These are phyloP conservation scores for Poronia punctata DNA, from an alignment of 495 filamentous ascomycete genomes.

Conservation along the genomic window DNA sequence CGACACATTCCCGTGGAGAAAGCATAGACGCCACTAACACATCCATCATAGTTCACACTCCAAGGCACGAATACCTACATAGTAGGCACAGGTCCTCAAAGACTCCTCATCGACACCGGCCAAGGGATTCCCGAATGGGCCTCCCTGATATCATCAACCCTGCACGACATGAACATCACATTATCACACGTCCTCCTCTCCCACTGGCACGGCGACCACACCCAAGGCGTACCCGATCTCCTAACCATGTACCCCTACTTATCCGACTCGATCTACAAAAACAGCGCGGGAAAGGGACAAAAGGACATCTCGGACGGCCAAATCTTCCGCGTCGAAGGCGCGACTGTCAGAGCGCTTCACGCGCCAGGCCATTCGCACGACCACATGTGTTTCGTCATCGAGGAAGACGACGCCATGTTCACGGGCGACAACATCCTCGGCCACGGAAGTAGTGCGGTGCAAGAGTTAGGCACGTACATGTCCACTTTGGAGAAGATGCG, in stretches of 20 bases:
- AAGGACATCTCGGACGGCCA: constrained; percentile 57
- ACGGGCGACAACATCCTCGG: constrained; percentile 84
- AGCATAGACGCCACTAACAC: background rate
- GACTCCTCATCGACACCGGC: constrained; percentile 66
- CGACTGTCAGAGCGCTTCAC: constrained; percentile 60
- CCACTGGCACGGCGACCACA: constrained; percentile 79
- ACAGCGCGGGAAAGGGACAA: constrained; percentile 39
- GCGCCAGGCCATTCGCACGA: constrained; percentile 74
- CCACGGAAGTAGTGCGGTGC: constrained; percentile 77
- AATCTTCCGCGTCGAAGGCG: constrained; percentile 60
- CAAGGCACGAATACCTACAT: constrained; percentile 68
- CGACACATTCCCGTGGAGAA: background rate
- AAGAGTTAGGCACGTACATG: constrained; percentile 63
- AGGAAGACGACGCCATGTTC: constrained; percentile 75
- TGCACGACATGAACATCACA: constrained; percentile 51
- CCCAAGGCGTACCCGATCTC: constrained; percentile 60
- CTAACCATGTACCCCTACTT: constrained; percentile 43
- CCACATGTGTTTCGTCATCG: constrained; percentile 64
- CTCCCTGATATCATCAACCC: constrained; percentile 43
- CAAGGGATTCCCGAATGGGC: constrained; percentile 52
- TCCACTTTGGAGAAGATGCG: constrained; percentile 57
- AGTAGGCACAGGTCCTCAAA: constrained; percentile 51
- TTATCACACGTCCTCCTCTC: constrained; percentile 61
- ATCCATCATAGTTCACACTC: constrained; percentile 33
- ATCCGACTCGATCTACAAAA: constrained; percentile 40